A percentile compares a stretch with the other conserved stretches of the same genome.
phyloP scores from a whole-genome alignment of 2,329 filamentous ascomycete genomes.

The Raffaelea albimanens region DNA sequence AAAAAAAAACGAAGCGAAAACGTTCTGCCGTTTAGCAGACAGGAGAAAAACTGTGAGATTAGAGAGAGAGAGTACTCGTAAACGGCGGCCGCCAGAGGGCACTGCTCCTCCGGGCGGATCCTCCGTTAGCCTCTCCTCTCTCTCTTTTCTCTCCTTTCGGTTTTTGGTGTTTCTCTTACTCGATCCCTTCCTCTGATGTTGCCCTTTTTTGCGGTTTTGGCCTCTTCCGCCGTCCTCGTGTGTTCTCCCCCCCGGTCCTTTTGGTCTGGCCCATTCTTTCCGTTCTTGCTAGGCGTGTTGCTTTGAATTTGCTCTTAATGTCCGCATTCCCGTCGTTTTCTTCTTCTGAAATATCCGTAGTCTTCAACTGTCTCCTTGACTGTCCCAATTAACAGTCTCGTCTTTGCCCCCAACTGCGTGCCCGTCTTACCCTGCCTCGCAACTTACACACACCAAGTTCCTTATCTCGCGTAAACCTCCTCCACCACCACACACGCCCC shows the following conservation, averaged over 20 bases:
- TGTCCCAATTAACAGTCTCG: neutral
- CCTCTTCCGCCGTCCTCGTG: neutral
- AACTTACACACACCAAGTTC: too few species aligned
- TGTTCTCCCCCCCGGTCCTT: neutral
- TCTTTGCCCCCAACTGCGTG: too few species aligned
- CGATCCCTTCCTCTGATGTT: neutral
- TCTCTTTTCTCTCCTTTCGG: neutral
- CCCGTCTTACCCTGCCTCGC: too few species aligned
- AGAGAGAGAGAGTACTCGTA: too few species aligned
- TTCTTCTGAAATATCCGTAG: neutral
- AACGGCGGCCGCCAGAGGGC: too few species aligned
- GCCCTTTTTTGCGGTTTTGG: neutral
- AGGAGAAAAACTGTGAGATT: too few species aligned
- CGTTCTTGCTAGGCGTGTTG: too few species aligned
- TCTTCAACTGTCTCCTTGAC: neutral
- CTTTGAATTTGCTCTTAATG: too few species aligned
- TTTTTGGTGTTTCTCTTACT: neutral
- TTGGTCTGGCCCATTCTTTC: neutral
- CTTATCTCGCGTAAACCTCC: too few species aligned
- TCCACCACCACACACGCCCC: too few species aligned
- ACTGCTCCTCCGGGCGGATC: neutral
- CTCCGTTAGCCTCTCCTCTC: neutral
- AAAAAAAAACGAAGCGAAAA: too few species aligned
- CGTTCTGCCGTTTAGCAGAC: too few species aligned
- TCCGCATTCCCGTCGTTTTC: neutral